These are phyloP conservation scores for Leccinum arenicola DNA, from an alignment of 768 basidiomycete species.

Conservation along the genomic window DNA sequence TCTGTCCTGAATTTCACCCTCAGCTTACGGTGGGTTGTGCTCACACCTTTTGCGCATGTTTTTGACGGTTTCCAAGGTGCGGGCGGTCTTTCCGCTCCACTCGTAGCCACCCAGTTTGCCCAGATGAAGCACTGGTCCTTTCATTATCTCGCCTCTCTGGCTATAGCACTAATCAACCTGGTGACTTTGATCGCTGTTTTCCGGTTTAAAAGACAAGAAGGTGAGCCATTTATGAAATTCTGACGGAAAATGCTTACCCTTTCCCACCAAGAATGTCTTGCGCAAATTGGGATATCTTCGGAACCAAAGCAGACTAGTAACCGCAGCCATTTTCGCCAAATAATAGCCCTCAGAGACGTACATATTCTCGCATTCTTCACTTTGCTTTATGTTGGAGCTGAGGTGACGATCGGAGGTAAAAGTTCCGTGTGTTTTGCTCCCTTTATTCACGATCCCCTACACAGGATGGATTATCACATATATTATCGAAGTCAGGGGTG, in stretches of 20 bases:
- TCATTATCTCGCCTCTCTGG: constrained; percentile 53
- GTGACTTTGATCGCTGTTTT: constrained; percentile 54
- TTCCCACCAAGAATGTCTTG: constrained; percentile 33
- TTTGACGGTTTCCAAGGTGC: constrained; percentile 27
- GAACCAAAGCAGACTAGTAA: constrained; percentile 23
- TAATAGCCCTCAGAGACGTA: constrained; percentile 39
- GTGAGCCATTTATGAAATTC: constrained; percentile 30
- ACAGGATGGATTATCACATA: constrained; percentile 70
- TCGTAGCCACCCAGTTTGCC: constrained; percentile 55
- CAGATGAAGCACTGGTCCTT: constrained; percentile 36
- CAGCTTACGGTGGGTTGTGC: constrained; percentile 13
- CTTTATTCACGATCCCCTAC: not conserved
- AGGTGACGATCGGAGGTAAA: constrained; percentile 49
- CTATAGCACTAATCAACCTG: constrained; percentile 58
- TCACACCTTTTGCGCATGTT: not conserved
- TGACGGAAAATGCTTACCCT: not conserved
- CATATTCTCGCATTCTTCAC: constrained; percentile 46
- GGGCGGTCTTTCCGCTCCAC: constrained; percentile 51
- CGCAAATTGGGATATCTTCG: constrained; percentile 33
- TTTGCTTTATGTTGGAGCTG: constrained; percentile 49
- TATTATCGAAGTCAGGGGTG: constrained; percentile 41
- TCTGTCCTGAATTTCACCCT: not conserved
- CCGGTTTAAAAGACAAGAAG: constrained; percentile 63
- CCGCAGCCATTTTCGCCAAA: constrained; percentile 45
- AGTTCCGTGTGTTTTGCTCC: not conserved